Evolutionary conservation across 1,284 basidiomycete species (phyloP).

Genomic region (Quambalaria eucalypti): DNA sequence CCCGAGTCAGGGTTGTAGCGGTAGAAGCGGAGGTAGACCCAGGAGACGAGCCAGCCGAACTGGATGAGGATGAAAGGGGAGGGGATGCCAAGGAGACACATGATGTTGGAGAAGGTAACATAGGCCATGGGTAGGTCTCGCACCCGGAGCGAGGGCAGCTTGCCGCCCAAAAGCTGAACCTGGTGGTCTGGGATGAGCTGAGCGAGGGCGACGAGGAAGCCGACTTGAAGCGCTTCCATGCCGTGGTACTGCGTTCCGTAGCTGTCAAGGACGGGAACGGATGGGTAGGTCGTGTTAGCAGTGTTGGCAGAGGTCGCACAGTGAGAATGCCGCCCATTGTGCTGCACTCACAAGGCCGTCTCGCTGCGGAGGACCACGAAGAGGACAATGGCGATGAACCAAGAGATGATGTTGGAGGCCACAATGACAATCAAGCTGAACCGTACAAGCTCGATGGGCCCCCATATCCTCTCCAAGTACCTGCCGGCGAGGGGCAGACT

Average conservation of each 20-base stretch:
- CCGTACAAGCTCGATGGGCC: constrained; percentile 70
- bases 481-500: constrained; percentile 72
- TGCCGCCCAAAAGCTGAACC: constrained; percentile 71
- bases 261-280: constrained; percentile 37
- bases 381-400: constrained; percentile 28
- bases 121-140: constrained; percentile 82
- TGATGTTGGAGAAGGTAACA: constrained; percentile 77
- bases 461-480: constrained; percentile 91
- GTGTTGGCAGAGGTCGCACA: neutral
- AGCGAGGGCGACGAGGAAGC: constrained; percentile 86
- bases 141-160: constrained; percentile 57
- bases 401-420: constrained; percentile 35
- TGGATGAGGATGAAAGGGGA: constrained; percentile 93
- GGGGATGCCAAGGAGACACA: constrained; percentile 77
- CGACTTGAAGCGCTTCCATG: constrained; percentile 80
- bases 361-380: constrained; percentile 34
- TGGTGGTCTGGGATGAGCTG: constrained; percentile 97
- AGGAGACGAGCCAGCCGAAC: constrained; percentile 92
- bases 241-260: constrained; percentile 84
- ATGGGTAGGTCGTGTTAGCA: too few relatives aligned
- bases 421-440: constrained; percentile 64
- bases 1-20: constrained; percentile 61
- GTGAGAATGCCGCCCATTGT: neutral
- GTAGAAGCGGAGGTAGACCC: constrained; percentile 92
- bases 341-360: constrained; percentile 55